Evolutionary conservation across 345 rosid genomes (phyloP).

Genomic region (Cochlearia excelsa): DNA sequence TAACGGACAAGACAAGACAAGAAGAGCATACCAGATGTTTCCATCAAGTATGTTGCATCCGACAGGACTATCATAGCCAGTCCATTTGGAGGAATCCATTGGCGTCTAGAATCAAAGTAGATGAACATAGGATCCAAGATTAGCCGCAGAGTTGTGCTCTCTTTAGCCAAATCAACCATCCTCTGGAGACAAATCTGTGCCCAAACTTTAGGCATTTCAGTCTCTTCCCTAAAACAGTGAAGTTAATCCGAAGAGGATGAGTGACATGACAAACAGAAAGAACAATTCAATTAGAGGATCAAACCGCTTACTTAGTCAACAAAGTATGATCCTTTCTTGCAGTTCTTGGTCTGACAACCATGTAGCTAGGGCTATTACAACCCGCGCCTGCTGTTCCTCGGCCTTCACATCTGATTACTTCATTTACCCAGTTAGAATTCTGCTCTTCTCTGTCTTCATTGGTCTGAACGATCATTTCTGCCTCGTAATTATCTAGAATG

Average conservation of each 20-base stretch:
- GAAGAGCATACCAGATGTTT: constrained; percentile 50
- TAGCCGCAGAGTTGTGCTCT: constrained; percentile 72
- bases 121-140: constrained; percentile 80
- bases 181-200: constrained; percentile 90
- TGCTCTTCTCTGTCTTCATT: constrained; percentile 57
- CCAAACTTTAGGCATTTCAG: constrained; percentile 86
- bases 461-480: constrained; percentile 41
- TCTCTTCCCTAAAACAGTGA: constrained; percentile 61
- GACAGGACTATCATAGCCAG: constrained; percentile 68
- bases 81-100: constrained; percentile 79
- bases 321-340: constrained; percentile 73
- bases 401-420: constrained; percentile 90
- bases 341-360: constrained; percentile 56
- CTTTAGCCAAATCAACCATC: constrained; percentile 88
- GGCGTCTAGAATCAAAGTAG: constrained; percentile 66
- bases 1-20: constrained; percentile 16
- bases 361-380: constrained; percentile 53
- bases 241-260: constrained; percentile 5
- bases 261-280: background rate
- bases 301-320: constrained; percentile 60
- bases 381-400: constrained; percentile 44
- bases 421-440: constrained; percentile 90
- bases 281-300: background rate
- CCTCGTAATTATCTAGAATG: constrained; percentile 76
- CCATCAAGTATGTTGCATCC: constrained; percentile 68